phyloP scores from a whole-genome alignment of 768 basidiomycete genomes.

The Mycena filopes region DNA sequence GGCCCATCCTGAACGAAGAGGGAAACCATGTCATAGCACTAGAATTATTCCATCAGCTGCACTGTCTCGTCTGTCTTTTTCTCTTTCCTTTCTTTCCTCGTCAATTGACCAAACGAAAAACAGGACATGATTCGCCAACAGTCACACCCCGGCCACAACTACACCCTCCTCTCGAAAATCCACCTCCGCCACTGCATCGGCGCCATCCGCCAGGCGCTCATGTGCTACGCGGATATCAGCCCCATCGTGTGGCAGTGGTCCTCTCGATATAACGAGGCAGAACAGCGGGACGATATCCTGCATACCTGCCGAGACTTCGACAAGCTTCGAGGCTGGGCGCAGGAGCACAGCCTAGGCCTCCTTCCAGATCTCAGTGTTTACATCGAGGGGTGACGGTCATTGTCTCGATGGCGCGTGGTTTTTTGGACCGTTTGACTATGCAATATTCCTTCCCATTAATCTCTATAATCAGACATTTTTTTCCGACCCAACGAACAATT shows the following conservation, averaged over 20 bases:
- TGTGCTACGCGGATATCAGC: constrained; percentile 34
- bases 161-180: constrained; percentile 2
- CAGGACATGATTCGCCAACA: constrained; percentile 32
- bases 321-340: constrained; percentile 29
- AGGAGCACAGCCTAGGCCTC: constrained; percentile 23
- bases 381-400: constrained; percentile 20
- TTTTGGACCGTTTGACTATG: not conserved
- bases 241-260: constrained; percentile 36
- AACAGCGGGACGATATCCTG: constrained; percentile 31
- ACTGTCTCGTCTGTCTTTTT: constrained; percentile 32
- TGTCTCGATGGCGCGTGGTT: not conserved
- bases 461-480: not conserved
- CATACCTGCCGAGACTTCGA: constrained; percentile 35
- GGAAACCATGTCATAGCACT: constrained; percentile 32
- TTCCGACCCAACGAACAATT: not conserved
- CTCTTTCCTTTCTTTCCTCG: not conserved
- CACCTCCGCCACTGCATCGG: constrained; percentile 34
- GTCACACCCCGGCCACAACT: constrained; percentile 25
- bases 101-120: not conserved
- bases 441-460: too few relatives aligned
- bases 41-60: constrained; percentile 37
- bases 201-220: constrained; percentile 31
- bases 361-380: constrained; percentile 26
- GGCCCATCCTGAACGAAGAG: constrained; percentile 32
- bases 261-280: constrained; percentile 16